Conservation (phyloP, 345 rosid species). For the Xanthoceras sorbifolium region DNA sequence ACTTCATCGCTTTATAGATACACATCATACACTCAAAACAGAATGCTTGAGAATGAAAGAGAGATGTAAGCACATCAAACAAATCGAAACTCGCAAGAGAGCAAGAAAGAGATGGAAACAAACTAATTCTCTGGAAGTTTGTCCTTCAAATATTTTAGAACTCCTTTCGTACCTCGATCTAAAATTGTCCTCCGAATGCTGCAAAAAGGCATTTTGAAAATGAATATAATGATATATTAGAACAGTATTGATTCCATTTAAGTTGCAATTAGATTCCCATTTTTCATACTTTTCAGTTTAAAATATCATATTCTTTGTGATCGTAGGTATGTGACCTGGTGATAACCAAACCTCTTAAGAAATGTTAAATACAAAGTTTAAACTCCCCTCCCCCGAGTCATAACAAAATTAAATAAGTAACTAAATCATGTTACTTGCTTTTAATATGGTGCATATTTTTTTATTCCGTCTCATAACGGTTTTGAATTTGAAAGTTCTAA, state of each 20-base stretch:
- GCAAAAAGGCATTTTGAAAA: slow-evolving; percentile 17
- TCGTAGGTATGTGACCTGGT: too few species aligned
- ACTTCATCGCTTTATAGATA: neutral
- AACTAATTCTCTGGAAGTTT: slow-evolving; percentile 59
- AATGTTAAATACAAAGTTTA: too few species aligned
- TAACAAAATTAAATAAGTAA: too few species aligned
- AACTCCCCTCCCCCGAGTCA: too few species aligned
- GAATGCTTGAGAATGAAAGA: neutral
- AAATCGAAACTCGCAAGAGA: neutral
- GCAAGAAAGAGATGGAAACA: neutral
- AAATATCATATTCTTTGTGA: too few species aligned
- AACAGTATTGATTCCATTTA: neutral
- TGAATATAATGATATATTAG: neutral
- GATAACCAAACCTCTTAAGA: too few species aligned
- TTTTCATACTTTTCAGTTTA: neutral
- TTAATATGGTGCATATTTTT: too few species aligned
- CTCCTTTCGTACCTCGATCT: slow-evolving; percentile 84
- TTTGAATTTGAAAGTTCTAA: too few species aligned
- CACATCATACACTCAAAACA: slow-evolving; percentile 1
- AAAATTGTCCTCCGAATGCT: slow-evolving; percentile 88
- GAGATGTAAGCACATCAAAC: neutral
- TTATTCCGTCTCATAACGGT: too few species aligned
- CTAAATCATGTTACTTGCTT: too few species aligned
- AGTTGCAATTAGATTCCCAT: neutral
- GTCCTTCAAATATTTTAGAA: slow-evolving; percentile 79